Percentiles rank a stretch among this genome's conserved stretches.
Evolutionary conservation across 306 rosid species (phyloP).

Genomic region (Casuarina equisetifolia): DNA sequence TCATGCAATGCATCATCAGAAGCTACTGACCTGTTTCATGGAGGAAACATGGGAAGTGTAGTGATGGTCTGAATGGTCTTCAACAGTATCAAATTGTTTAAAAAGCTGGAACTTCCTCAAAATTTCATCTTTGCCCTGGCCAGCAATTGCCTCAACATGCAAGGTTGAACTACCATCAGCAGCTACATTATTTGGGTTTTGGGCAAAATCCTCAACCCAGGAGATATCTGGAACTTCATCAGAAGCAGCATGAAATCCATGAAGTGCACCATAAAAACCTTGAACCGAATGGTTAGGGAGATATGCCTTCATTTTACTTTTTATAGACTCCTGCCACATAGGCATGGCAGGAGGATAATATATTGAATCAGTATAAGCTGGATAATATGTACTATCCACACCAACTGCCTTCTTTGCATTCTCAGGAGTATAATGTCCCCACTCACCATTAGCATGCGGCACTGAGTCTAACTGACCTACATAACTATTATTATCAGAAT

Average conservation of each 20-base stretch:
- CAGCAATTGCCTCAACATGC: constrained; percentile 35
- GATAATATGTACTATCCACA: constrained; percentile 18
- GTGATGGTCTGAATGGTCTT: constrained; percentile 69
- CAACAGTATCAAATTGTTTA: constrained; percentile 74
- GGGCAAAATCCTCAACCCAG: constrained; percentile 37
- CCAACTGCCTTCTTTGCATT: constrained; percentile 28
- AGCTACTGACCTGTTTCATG: constrained; percentile 47
- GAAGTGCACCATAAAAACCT: constrained; percentile 32
- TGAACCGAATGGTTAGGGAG: constrained; percentile 21
- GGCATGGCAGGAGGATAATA: constrained; percentile 28
- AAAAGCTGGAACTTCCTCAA: constrained; percentile 52
- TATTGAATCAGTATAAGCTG: constrained; percentile 20
- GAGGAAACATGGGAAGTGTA: constrained; percentile 32
- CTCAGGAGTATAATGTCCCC: constrained; percentile 24
- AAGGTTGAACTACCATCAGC: constrained; percentile 30
- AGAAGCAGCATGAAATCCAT: constrained; percentile 28
- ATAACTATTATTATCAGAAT: constrained; percentile 33
- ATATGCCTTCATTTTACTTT: constrained; percentile 23
- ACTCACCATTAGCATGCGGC: constrained; percentile 41
- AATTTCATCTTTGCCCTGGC: constrained; percentile 48
- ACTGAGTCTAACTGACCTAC: constrained; percentile 29
- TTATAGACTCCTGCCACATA: constrained; percentile 27
- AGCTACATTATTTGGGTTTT: constrained; percentile 25
- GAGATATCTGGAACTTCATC: constrained; percentile 31
- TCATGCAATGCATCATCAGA: constrained; percentile 13